A percentile compares a stretch with the other conserved stretches of the same genome.
Evolutionary conservation across 768 basidiomycete species (phyloP).

Genomic region (Amanita rubescens): DNA sequence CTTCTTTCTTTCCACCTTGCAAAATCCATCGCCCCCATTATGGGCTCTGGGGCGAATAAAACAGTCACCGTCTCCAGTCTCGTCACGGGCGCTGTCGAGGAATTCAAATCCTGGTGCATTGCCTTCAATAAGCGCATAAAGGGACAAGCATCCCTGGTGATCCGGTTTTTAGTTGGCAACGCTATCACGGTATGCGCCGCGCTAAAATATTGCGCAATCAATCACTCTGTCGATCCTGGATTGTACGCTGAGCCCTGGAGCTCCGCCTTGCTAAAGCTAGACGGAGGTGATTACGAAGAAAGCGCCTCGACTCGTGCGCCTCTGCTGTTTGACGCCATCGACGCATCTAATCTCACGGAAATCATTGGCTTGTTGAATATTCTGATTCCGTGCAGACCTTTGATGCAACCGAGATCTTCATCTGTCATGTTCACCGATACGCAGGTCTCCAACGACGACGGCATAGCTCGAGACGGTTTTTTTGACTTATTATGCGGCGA

Average conservation of each 20-base stretch:
- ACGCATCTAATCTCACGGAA: constrained; percentile 43
- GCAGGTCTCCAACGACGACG: constrained; percentile 19
- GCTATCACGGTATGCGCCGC: constrained; percentile 31
- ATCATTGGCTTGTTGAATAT: constrained; percentile 42
- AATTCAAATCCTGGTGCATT: constrained; percentile 29
- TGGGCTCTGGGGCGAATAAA: constrained; percentile 2
- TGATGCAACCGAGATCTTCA: constrained; percentile 24
- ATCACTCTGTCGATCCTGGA: constrained; percentile 16
- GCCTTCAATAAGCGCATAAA: constrained; percentile 18
- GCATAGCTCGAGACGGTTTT: constrained; percentile 25
- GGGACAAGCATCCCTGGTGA: constrained; percentile 7
- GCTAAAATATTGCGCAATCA: constrained; percentile 17
- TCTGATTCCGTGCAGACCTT: constrained; percentile 28
- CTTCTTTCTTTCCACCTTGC: constrained; percentile 35
- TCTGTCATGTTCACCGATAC: constrained; percentile 36
- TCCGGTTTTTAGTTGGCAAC: constrained; percentile 37
- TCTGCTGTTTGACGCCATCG: constrained; percentile 34
- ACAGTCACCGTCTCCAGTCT: constrained; percentile 14
- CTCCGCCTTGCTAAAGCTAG: constrained; percentile 22
- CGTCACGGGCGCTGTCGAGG: constrained; percentile 20
- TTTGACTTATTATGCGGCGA: constrained; percentile 27
- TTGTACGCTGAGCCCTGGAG: constrained; percentile 31
- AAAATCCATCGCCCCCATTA: constrained; percentile 18
- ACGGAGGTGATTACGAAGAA: constrained; percentile 22
- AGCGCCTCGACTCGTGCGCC: constrained; percentile 21